phyloP scores from a whole-genome alignment of 2,329 filamentous ascomycete genomes.

The Fusarium penzigii region DNA sequence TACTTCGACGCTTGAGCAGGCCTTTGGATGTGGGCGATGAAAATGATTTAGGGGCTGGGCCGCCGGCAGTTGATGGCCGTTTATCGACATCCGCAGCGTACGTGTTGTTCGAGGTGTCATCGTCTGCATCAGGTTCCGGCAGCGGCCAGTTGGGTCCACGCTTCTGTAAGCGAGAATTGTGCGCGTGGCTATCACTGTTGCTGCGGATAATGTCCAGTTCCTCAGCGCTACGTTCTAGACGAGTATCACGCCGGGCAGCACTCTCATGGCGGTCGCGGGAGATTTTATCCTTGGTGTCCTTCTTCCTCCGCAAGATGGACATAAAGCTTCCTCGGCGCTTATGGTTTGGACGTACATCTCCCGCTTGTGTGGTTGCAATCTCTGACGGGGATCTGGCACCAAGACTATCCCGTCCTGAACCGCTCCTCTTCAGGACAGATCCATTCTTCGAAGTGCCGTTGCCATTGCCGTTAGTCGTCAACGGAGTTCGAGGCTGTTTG shows the following conservation, averaged over 20 bases:
- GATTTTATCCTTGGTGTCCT: slow-evolving; percentile 51
- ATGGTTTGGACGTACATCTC: slow-evolving; percentile 29
- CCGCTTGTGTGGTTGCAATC: slow-evolving; percentile 18
- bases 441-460: slow-evolving; percentile 20
- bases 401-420: slow-evolving; percentile 44
- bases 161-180: slow-evolving; percentile 28
- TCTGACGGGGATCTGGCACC: slow-evolving; percentile 22
- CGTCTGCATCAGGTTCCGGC: slow-evolving; percentile 21
- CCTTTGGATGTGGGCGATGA: slow-evolving; percentile 34
- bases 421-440: slow-evolving; percentile 39
- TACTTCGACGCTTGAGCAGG: slow-evolving; percentile 39
- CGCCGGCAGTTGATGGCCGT: slow-evolving; percentile 39
- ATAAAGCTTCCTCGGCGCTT: slow-evolving; percentile 53
- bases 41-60: slow-evolving; percentile 18
- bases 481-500: slow-evolving; percentile 18
- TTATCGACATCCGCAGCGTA: slow-evolving; percentile 26
- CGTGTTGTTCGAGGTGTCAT: slow-evolving; percentile 27
- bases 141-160: slow-evolving; percentile 38
- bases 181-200: slow-evolving; percentile 31
- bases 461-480: slow-evolving; percentile 2
- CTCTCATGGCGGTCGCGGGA: slow-evolving; percentile 57
- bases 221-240: slow-evolving; percentile 57
- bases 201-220: slow-evolving; percentile 51
- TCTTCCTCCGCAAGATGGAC: slow-evolving; percentile 65
- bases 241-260: slow-evolving; percentile 62